Conservation (phyloP, 768 basidiomycete species). For the Leccinum aurantiacum region DNA sequence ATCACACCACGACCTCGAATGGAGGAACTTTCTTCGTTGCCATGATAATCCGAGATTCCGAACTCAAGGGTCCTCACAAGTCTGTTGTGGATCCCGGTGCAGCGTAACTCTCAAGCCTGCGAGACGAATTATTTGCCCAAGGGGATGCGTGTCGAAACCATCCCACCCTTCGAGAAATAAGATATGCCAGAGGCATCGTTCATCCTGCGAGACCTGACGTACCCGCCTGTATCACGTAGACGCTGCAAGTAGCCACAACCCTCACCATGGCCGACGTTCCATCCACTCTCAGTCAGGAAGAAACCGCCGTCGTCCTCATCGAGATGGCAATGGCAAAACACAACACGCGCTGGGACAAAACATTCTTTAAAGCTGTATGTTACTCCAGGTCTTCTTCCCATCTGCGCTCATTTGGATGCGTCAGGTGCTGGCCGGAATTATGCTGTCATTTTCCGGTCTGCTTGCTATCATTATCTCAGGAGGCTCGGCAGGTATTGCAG, state of each 20-base stretch:
- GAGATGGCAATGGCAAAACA: conserved; percentile 62
- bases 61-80: neutral
- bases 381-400: neutral
- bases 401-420: neutral
- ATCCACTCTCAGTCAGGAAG: conserved; percentile 55
- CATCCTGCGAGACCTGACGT: neutral
- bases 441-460: conserved; percentile 75
- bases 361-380: conserved; percentile 71
- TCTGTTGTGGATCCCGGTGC: neutral
- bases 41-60: neutral
- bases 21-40: neutral
- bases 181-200: neutral
- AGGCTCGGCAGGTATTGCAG: conserved; percentile 51
- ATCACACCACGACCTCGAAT: too few species aligned
- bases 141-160: neutral
- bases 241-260: neutral
- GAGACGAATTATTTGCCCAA: conserved; percentile 2
- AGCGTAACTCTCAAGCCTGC: neutral
- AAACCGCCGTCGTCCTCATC: conserved; percentile 59
- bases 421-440: conserved; percentile 66
- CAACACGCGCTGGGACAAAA: conserved; percentile 54
- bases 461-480: conserved; percentile 60
- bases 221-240: conserved; percentile 6
- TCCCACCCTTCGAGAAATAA: neutral
- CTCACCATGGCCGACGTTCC: conserved; percentile 27